phyloP scores from a whole-genome alignment of 108 stramenopile genomes.

The Asterionellopsis glacialis region DNA sequence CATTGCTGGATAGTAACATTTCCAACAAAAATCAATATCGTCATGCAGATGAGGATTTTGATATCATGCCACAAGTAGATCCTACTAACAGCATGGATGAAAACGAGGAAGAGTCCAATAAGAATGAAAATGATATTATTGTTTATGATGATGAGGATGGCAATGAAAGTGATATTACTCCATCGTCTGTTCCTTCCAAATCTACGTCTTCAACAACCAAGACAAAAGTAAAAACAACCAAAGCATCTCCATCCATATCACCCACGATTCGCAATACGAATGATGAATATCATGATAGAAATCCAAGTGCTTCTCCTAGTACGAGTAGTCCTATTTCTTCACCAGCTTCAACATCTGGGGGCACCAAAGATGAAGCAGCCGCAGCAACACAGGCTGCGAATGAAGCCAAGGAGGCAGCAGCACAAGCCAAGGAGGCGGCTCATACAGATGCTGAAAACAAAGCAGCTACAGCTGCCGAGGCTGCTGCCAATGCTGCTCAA shows the following conservation, averaged over 20 bases:
- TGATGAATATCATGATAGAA: not conserved
- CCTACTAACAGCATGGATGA: too few relatives aligned
- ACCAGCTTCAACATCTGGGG: not conserved
- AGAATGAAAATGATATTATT: too few relatives aligned
- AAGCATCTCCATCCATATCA: not conserved
- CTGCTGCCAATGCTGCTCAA: slow-evolving; percentile 54
- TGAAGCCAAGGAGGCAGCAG: slow-evolving; percentile 37
- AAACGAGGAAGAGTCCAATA: too few relatives aligned
- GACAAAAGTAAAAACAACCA: too few relatives aligned
- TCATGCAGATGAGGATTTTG: too few relatives aligned
- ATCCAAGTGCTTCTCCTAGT: not conserved
- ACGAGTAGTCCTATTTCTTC: not conserved
- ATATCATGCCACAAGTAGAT: too few relatives aligned
- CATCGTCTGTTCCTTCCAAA: too few relatives aligned
- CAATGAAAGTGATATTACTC: too few relatives aligned
- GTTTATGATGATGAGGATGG: too few relatives aligned
- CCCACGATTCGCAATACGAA: not conserved
- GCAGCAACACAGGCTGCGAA: slow-evolving; percentile 31
- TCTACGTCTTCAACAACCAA: too few relatives aligned
- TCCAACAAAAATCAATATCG: too few relatives aligned
- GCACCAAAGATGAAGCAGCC: not conserved
- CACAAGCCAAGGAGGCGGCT: slow-evolving; percentile 31
- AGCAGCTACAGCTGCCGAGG: slow-evolving; percentile 38
- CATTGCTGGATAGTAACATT: too few relatives aligned
- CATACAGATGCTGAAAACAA: slow-evolving; percentile 26